Percentiles rank a stretch among this genome's conserved stretches.
These are phyloP conservation scores for Cyclotella sp. DNA, from an alignment of 108 stramenopile species.

Conservation along the genomic window DNA sequence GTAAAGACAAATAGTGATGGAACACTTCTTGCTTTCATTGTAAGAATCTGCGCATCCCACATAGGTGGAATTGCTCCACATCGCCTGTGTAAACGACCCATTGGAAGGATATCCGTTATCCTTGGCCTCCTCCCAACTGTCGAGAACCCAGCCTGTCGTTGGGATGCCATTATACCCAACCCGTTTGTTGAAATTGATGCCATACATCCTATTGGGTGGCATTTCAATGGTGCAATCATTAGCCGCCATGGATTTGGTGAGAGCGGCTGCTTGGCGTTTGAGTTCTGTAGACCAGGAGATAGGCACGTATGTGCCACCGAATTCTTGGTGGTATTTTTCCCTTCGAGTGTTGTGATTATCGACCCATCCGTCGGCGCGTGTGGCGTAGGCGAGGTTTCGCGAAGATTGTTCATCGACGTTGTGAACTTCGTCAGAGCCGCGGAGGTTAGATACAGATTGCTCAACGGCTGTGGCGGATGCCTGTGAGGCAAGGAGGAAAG, in stretches of 20 bases:
- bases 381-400: background rate
- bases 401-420: background rate
- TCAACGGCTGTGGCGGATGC: background rate
- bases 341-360: background rate
- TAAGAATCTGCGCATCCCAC: slow-evolving; percentile 14
- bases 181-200: background rate
- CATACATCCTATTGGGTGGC: background rate
- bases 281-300: background rate
- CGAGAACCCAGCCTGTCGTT: slow-evolving; percentile 3
- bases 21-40: slow-evolving; percentile 3
- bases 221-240: background rate
- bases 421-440: background rate
- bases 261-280: background rate
- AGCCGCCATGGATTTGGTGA: background rate
- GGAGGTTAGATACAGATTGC: slow-evolving; percentile 1
- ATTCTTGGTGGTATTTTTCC: background rate
- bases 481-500: background rate
- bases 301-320: background rate
- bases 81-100: slow-evolving; percentile 5
- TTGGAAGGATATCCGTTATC: slow-evolving; percentile 4
- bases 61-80: slow-evolving; percentile 10
- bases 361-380: slow-evolving; percentile 8
- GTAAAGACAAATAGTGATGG: slow-evolving; percentile 10
- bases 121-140: background rate
- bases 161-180: background rate